Evolutionary conservation across 805 yeast species (phyloP).

Genomic region (Metschnikowia corniflorae): DNA sequence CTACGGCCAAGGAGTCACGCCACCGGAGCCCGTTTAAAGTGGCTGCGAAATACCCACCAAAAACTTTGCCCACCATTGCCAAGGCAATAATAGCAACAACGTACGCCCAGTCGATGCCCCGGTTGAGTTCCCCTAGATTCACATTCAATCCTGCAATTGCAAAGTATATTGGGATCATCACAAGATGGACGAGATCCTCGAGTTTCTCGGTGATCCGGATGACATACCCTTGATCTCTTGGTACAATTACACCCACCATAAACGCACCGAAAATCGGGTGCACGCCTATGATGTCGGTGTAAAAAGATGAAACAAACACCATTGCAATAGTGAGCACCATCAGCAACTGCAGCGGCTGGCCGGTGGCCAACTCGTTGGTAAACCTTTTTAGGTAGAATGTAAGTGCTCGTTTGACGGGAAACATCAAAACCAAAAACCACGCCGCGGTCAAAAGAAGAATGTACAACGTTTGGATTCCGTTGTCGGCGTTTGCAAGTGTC

Average conservation of each 20-base stretch:
- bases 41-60: conserved; percentile 67
- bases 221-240: conserved; percentile 72
- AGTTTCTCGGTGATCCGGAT: conserved; percentile 66
- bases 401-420: conserved; percentile 52
- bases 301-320: conserved; percentile 67
- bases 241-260: conserved; percentile 69
- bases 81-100: conserved; percentile 61
- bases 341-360: conserved; percentile 59
- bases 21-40: conserved; percentile 57
- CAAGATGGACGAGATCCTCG: conserved; percentile 71
- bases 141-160: conserved; percentile 75
- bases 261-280: conserved; percentile 88
- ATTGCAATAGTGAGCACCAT: conserved; percentile 52
- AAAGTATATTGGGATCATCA: conserved; percentile 74
- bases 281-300: conserved; percentile 80
- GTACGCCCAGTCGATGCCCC: conserved; percentile 77
- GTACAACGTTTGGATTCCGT: conserved; percentile 66
- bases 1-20: conserved; percentile 75
- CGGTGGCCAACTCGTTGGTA: conserved; percentile 55
- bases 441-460: conserved; percentile 63
- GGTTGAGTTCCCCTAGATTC: conserved; percentile 58
- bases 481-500: conserved; percentile 69
- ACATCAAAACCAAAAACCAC: conserved; percentile 61
- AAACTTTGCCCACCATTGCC: conserved; percentile 65
- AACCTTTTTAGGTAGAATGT: conserved; percentile 40